Percentiles rank a stretch among this genome's conserved stretches.
These are phyloP conservation scores for Barbatosphaeria neglecta DNA, from an alignment of 495 filamentous ascomycete species.

Conservation along the genomic window DNA sequence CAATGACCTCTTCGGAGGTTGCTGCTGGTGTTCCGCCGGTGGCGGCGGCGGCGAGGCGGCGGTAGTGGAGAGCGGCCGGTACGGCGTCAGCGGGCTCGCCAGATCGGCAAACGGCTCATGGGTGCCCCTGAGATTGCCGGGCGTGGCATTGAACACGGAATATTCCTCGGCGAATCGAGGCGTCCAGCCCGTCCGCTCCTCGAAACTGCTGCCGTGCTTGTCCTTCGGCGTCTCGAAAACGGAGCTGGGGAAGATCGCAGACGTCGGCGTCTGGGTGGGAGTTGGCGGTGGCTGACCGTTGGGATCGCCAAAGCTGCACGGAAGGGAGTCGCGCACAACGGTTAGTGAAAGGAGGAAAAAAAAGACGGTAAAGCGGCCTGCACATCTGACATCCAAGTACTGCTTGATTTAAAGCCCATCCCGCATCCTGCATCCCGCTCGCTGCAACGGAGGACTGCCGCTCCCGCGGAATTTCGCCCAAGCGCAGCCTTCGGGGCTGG, in stretches of 20 bases:
- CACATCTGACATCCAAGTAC: too few species aligned
- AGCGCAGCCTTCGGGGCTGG: neutral
- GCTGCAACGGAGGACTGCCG: too few species aligned
- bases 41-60: too few species aligned
- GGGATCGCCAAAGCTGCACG: constrained; percentile 61
- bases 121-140: constrained; percentile 34
- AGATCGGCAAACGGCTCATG: constrained; percentile 30
- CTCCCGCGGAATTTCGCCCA: neutral
- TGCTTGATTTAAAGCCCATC: too few species aligned
- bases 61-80: constrained; percentile 10
- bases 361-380: too few species aligned
- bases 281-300: constrained; percentile 71
- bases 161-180: constrained; percentile 47
- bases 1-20: constrained; percentile 29
- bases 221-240: constrained; percentile 57
- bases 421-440: neutral
- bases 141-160: constrained; percentile 45
- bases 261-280: constrained; percentile 62
- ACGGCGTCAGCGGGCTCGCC: constrained; percentile 17
- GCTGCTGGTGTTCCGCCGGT: too few species aligned
- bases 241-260: constrained; percentile 47
- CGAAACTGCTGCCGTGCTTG: constrained; percentile 31
- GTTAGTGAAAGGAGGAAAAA: constrained; percentile 11
- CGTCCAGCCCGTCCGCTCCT: constrained; percentile 39
- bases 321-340: constrained; percentile 12